A percentile compares a stretch with the other conserved stretches of the same genome.
phyloP scores from a whole-genome alignment of 2,329 filamentous ascomycete genomes.

The Penicillium sp. region DNA sequence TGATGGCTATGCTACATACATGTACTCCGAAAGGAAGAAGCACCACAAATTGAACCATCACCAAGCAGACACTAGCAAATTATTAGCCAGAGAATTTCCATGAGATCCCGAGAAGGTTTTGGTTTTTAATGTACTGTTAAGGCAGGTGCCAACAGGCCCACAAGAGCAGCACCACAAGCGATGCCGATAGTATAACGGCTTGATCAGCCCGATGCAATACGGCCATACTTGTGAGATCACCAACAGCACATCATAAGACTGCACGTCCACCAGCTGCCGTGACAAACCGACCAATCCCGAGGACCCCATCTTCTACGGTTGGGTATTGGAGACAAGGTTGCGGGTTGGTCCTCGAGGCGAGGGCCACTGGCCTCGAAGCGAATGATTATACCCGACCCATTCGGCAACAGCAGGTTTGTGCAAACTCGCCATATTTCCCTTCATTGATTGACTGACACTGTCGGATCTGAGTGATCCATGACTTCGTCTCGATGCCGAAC shows the following conservation, averaged over 20 bases:
- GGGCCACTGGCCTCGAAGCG: conserved; percentile 1
- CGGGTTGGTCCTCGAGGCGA: not conserved
- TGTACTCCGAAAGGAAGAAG: not conserved
- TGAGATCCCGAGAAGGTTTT: not conserved
- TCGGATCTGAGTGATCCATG: not conserved
- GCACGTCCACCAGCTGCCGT: not conserved
- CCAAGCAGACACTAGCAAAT: not conserved
- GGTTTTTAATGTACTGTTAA: not conserved
- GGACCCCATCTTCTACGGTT: not conserved
- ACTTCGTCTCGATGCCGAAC: conserved; percentile 4
- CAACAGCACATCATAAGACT: not conserved
- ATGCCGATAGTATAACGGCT: not conserved
- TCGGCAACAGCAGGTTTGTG: not conserved
- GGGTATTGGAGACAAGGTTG: not conserved
- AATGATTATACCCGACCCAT: not conserved
- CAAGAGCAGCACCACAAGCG: not conserved
- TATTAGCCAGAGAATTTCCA: not conserved
- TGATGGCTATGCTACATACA: not conserved
- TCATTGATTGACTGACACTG: not conserved
- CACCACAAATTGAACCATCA: not conserved
- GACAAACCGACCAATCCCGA: not conserved
- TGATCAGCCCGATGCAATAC: not conserved
- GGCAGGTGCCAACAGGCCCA: not conserved
- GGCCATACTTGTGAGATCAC: not conserved
- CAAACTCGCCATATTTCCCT: not conserved